Base-by-base conservation (phyloP, 352 stramenopile genomes). In the Phytopythium delawarense region DNA sequence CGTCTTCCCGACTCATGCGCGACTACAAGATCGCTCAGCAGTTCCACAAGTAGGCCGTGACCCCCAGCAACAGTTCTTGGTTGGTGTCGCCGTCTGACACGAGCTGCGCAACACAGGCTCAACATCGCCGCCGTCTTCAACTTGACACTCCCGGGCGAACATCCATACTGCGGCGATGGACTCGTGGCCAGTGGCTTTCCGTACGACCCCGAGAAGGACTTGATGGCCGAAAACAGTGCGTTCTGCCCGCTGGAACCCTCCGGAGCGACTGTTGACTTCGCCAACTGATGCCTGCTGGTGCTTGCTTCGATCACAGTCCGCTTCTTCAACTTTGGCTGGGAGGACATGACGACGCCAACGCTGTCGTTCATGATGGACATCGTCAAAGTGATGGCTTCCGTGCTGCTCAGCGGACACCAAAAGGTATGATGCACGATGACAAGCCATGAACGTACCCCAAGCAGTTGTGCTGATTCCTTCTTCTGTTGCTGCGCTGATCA, bases 281-380 rank as follows among this genome's bases (percentile, higher is more conserved):
- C 11, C 25, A 20, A 39, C 28, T 54, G 28, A 54, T 9, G 2
- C 48, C 68, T 56, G 51, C 59, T 13, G 35, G 15, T 45, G 4
- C 30, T 50, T n/a, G 2, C 20, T 51, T 12, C 39, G 13, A 39
- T 25, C 25, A 15, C 59, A 96, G 89, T 97, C 55, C 80, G 76
- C 18, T 96, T 96, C 67, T 94, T 90, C 72, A 97, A 97, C 62
- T 97, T 96, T 74, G 82, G 82, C 2, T 97, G 89, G 89, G 87
- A 96, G 68, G 89, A 96, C 59, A 97, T 96, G 89, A 97, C 89
- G n/a, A 93, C 83, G 1, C 89, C 89, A 4, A 81, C 84, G 44
- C 65, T 96, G 16, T 50, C 74, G n/a, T 79, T 93, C 61, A 96
- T 96, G 84, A 75, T 91, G 49, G 80, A 96, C 57, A 94, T 97